A percentile compares a stretch with the other conserved stretches of the same genome.
phyloP scores from a whole-genome alignment of 345 rosid genomes.

The Populus euphratica region DNA sequence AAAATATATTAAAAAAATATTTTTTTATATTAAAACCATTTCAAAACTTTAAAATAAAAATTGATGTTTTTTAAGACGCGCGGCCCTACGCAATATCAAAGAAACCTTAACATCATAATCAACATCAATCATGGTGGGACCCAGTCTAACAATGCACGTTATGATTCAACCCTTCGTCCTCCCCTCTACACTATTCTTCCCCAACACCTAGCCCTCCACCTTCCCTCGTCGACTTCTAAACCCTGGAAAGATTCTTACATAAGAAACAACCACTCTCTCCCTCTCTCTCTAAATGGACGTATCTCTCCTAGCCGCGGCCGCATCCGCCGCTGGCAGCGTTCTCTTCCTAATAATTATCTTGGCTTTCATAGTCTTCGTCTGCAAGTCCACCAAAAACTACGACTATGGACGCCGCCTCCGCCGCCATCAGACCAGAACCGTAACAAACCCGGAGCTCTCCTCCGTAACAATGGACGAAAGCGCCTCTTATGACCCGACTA shows the following conservation, averaged over 20 bases:
- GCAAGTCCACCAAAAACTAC: slow-evolving; percentile 11
- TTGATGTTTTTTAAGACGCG: too few species aligned
- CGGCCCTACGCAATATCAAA: too few species aligned
- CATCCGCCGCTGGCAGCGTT: slow-evolving; percentile 36
- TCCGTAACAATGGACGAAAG: slow-evolving; percentile 32
- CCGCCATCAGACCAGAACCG: slow-evolving; percentile 17
- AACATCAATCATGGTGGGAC: not conserved
- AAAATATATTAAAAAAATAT: too few species aligned
- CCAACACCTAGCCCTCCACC: not conserved
- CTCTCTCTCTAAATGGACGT: slow-evolving; percentile 19
- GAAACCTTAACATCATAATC: too few species aligned
- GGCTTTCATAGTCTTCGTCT: slow-evolving; percentile 19
- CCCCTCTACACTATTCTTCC: slow-evolving; percentile 9
- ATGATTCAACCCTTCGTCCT: not conserved
- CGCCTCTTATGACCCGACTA: slow-evolving; percentile 57
- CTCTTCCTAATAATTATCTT: slow-evolving; percentile 23
- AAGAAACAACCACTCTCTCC: not conserved
- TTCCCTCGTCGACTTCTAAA: slow-evolving; percentile 14
- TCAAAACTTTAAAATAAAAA: too few species aligned
- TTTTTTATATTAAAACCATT: too few species aligned
- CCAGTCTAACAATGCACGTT: not conserved
- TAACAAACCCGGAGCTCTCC: slow-evolving; percentile 11
- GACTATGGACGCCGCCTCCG: not conserved
- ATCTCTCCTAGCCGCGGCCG: not conserved
- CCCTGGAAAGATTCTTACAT: slow-evolving; percentile 9